These are phyloP conservation scores for Malus domestica DNA, from an alignment of 306 rosid species.

Conservation along the genomic window DNA sequence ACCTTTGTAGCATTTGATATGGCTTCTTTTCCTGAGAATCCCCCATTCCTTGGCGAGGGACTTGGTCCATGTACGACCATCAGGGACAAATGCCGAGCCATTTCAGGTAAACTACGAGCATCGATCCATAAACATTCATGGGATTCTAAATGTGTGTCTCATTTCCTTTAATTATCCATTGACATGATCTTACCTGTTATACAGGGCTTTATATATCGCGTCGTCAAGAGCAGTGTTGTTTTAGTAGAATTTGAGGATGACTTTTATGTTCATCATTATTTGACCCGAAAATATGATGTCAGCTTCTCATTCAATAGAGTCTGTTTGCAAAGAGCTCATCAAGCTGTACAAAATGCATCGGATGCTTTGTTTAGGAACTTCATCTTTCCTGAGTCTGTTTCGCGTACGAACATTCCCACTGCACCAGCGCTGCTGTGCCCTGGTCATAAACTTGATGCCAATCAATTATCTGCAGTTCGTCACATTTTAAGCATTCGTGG, in stretches of 20 bases:
- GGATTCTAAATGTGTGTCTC: neutral
- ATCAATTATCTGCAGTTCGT: no score
- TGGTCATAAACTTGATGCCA: no score
- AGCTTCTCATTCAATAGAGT: no score
- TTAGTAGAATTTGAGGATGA: conserved; percentile 20
- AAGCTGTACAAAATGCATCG: no score
- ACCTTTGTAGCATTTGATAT: conserved; percentile 17
- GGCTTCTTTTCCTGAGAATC: conserved; percentile 4
- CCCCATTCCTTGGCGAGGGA: conserved; percentile 29
- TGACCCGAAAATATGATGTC: no score
- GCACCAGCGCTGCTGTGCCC: no score
- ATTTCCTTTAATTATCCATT: neutral
- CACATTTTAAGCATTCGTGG: no score
- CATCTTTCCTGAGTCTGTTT: no score
- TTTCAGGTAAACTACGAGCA: conserved; percentile 10
- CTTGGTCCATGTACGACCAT: conserved; percentile 14
- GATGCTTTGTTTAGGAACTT: no score
- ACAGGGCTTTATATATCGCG: conserved; percentile 12
- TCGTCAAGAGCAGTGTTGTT: neutral
- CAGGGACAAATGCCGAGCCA: neutral
- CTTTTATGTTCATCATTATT: no score
- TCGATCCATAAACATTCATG: neutral
- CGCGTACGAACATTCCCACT: no score
- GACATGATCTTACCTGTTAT: neutral
- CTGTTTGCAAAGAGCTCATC: no score